Evolutionary conservation across 805 yeast genomes (phyloP), one percentile per base, ranked within the genome.

Genomic region (Metschnikowia sp.): DNA sequence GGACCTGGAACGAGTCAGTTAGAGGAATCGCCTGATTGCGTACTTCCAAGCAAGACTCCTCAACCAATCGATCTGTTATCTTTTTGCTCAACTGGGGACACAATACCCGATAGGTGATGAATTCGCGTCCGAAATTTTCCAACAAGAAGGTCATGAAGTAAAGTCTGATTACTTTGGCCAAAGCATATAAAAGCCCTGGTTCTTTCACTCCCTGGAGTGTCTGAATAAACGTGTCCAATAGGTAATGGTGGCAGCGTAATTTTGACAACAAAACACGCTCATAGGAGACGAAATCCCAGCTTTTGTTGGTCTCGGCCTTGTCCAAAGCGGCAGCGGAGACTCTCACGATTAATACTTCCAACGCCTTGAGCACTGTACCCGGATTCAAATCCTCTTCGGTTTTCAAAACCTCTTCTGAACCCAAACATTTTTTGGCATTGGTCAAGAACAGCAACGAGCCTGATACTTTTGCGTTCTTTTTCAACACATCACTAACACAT

Each of bases 161-260:
- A 50, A 72, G 65, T 44, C 64, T 58, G 51, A 62, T 66, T 40
- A 71, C 59, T 39, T 60, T 54, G 13, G 49, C 47, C 62, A 72
- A 69, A 28, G 50, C 61, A 13, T 52, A 53, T 49, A 48, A 46
- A 35, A 61, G 62, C 40, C 62, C 60, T 54, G 74, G 55, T 46
- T 54, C 44, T 8, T 50, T 47, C 33, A 60, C 58, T 42, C 63
- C 58, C 33, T 61, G 61, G 31, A 56, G 36, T 5, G 60, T 44
- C 33, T 52, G 58, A 29, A 63, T 38, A 53, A 59, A 64, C 45
- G 66, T 66, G 36, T 57, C 59, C 59, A 72, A 66, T 51, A 70
- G 54, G 61, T 70, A 73, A 53, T 66, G 74, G 50, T 72, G 76
- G 44, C 76, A 72, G 47, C 68, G 67, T 56, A 72, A 70, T 58